Evolutionary conservation across 176 grass and related monocot genomes (phyloP).

Genomic region (Microstegium vimineum): DNA sequence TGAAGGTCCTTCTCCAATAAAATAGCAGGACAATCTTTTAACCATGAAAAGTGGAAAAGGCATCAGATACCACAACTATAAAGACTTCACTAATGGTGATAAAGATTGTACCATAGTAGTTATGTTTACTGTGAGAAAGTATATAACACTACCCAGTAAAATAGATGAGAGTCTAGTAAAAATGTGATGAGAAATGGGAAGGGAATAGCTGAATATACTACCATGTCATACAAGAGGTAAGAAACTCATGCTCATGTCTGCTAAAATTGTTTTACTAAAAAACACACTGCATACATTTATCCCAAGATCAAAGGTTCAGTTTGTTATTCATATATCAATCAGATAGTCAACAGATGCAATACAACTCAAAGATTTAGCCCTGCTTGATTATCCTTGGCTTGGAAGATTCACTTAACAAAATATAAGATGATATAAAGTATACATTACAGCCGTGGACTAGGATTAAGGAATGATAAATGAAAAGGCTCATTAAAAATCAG

Average conservation of each 20-base stretch:
- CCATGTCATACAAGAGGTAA: background rate
- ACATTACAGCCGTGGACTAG: background rate
- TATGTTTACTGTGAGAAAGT: background rate
- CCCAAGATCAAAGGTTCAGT: conserved; percentile 3
- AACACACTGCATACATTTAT: background rate
- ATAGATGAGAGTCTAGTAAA: background rate
- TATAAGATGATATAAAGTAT: background rate
- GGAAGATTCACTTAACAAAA: background rate
- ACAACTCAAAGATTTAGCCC: background rate
- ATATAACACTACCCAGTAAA: background rate
- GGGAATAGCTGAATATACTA: background rate
- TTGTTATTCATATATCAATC: conserved; percentile 2
- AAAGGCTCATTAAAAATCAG: background rate
- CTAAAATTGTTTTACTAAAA: background rate
- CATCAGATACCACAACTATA: background rate
- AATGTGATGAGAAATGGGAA: background rate
- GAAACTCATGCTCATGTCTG: background rate
- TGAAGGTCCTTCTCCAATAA: background rate
- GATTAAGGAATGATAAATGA: background rate
- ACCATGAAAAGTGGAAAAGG: background rate
- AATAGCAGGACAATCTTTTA: background rate
- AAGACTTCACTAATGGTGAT: background rate
- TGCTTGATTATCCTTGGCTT: background rate
- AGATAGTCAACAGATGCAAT: background rate
- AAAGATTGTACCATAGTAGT: background rate